phyloP scores from a whole-genome alignment of 257 asterid genomes.

The Nicotiana sylvestris region DNA sequence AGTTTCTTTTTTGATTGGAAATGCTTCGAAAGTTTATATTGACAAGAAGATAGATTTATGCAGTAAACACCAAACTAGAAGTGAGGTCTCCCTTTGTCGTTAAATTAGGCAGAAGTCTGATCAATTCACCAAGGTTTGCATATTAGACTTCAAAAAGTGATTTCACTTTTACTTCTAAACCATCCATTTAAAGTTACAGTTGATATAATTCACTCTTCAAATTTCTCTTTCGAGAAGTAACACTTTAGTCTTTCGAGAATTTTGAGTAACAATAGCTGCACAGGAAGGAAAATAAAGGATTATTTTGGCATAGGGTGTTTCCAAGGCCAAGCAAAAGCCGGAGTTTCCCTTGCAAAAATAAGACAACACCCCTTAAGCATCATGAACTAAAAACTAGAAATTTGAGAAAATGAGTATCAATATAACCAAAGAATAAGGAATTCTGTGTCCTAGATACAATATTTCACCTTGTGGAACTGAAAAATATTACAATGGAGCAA shows the following conservation, averaged over 20 bases:
- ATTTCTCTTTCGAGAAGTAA: neutral
- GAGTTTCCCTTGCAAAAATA: neutral
- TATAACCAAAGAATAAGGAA: conserved; percentile 7
- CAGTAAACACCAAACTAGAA: neutral
- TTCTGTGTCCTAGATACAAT: conserved; percentile 12
- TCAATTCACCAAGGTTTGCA: neutral
- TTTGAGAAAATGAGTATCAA: neutral
- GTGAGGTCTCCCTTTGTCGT: neutral
- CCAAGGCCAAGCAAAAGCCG: neutral
- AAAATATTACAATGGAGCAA: conserved; percentile 4
- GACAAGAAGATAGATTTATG: neutral
- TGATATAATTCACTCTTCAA: neutral
- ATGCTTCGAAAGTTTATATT: neutral
- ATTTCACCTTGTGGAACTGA: neutral
- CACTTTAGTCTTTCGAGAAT: neutral
- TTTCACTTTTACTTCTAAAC: neutral
- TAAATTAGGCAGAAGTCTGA: neutral
- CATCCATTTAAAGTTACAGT: neutral
- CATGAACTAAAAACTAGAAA: neutral
- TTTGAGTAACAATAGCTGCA: neutral
- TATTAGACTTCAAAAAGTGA: neutral
- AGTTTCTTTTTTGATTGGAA: neutral
- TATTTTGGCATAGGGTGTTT: neutral
- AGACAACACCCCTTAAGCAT: neutral
- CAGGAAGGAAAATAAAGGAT: neutral